Evolutionary conservation across 2,329 filamentous ascomycete species (phyloP), one percentile per base, ranked within the genome.

Genomic region (Botrytis paeoniae): DNA sequence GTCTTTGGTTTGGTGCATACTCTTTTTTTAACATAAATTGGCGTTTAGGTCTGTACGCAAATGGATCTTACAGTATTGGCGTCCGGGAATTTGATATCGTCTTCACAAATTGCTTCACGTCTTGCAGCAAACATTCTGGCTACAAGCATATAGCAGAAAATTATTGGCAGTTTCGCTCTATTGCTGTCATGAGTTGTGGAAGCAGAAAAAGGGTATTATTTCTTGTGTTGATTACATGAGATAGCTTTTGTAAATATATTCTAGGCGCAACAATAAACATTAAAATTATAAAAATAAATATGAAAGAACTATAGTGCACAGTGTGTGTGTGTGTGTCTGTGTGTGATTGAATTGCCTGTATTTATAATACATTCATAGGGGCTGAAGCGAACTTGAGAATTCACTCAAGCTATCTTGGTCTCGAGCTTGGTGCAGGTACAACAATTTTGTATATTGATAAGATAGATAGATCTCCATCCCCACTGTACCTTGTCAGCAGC

Each of bases 11-110:
- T 72, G 70, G 62, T 72, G 70, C 70, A 68, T 57, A 43, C 65
- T 72, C 32, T 35, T 65, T 60, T 66, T 66, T 41, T 32, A 14
- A 45, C 63, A 72, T 60, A 61, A 68, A 72, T 57, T 45, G 70
- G 70, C 70, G 70, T 72, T 61, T 72, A 25, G 41, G 70, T 59
- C 70, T 72, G 70, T 72, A 72, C 43, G 62, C 70, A 25, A 69
- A 69, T 71, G 70, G 70, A 59, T 43, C 57, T 37, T 72, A 72
- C 70, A 72, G 70, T 72, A 48, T 45, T 59, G 70, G 70, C 70
- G 70, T 72, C 43, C 60, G 39, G 70, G 70, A 57, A 64, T 48
- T 37, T 57, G 65, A 60, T 32, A 48, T 59, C 48, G 45, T 32
- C 45, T 69, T 48, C 61, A 48, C 70, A 60, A 57, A 48, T 72